These are phyloP conservation scores for Leccinum incarnatum DNA, from an alignment of 768 basidiomycete genomes.

Conservation along the genomic window DNA sequence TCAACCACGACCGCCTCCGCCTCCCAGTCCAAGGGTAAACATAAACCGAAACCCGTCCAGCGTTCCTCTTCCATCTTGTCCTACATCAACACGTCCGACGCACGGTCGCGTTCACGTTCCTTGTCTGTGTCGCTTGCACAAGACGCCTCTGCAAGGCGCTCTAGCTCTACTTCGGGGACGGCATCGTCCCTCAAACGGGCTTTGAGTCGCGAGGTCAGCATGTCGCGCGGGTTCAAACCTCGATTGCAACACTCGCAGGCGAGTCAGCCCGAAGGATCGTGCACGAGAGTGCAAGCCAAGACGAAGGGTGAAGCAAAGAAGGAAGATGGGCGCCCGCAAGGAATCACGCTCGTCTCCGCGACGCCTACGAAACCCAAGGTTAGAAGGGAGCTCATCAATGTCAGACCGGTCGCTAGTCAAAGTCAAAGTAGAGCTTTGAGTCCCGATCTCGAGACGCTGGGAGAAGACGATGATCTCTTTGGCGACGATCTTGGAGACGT, in stretches of 20 bases:
- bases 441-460: neutral
- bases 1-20: conserved; percentile 11
- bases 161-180: conserved; percentile 33
- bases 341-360: conserved; percentile 47
- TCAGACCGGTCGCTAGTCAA: conserved; percentile 8
- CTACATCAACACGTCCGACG: conserved; percentile 16
- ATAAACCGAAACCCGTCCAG: conserved; percentile 12
- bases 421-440: conserved; percentile 7
- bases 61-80: conserved; percentile 27
- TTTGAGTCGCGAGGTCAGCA: conserved; percentile 72
- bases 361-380: conserved; percentile 47
- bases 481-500: neutral
- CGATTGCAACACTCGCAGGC: conserved; percentile 21
- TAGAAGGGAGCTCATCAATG: conserved; percentile 6
- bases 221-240: conserved; percentile 68
- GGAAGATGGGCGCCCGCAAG: conserved; percentile 7
- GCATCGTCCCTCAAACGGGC: conserved; percentile 46
- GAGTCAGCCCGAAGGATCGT: conserved; percentile 12
- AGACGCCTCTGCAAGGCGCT: conserved; percentile 46
- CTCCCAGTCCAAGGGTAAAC: conserved; percentile 11
- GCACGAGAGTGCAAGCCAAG: conserved; percentile 16
- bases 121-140: conserved; percentile 70
- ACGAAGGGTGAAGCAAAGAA: conserved; percentile 9
- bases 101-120: conserved; percentile 53
- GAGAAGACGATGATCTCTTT: neutral